phyloP scores from a whole-genome alignment of 2,329 filamentous ascomycete species.

The Colletotrichum tamarilloi region DNA sequence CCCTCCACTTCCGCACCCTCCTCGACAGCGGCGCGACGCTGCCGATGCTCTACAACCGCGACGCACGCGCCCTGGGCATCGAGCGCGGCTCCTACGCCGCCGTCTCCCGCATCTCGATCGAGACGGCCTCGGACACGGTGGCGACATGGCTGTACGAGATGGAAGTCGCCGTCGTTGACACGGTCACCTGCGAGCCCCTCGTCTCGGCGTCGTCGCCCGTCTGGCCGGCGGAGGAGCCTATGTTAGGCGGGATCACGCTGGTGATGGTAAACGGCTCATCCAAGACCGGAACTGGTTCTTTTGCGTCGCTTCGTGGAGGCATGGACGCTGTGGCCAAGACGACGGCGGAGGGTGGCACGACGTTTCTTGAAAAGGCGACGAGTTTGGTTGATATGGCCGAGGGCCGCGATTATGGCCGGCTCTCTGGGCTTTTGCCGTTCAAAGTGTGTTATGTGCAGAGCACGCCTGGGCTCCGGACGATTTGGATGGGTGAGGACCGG shows the following conservation, averaged over 20 bases:
- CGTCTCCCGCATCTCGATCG: slow-evolving; percentile 45
- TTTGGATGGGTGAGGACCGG: slow-evolving; percentile 56
- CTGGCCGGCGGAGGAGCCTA: slow-evolving; percentile 32
- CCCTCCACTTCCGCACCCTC: slow-evolving; percentile 47
- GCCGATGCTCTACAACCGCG: slow-evolving; percentile 48
- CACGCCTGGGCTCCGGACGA: slow-evolving; percentile 47
- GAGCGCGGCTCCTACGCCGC: slow-evolving; percentile 47
- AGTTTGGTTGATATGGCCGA: slow-evolving; percentile 23
- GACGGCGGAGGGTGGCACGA: neutral
- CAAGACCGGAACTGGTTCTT: neutral
- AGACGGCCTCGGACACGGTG: slow-evolving; percentile 38
- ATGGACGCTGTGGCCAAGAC: neutral
- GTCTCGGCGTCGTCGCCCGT: slow-evolving; percentile 37
- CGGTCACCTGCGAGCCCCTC: slow-evolving; percentile 41
- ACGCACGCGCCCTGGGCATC: slow-evolving; percentile 49
- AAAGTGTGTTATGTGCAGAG: slow-evolving; percentile 53
- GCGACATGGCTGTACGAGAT: slow-evolving; percentile 48
- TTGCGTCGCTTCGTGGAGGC: slow-evolving; percentile 3
- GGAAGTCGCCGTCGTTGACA: slow-evolving; percentile 44
- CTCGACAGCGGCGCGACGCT: slow-evolving; percentile 57
- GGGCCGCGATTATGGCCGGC: slow-evolving; percentile 41
- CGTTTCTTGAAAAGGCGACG: neutral
- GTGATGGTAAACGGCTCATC: slow-evolving; percentile 22
- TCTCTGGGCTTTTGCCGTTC: slow-evolving; percentile 57
- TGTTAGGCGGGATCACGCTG: slow-evolving; percentile 35